Evolutionary conservation across 768 basidiomycete genomes (phyloP), one percentile per base, ranked within the genome.

Genomic region (Pholiota conissans): DNA sequence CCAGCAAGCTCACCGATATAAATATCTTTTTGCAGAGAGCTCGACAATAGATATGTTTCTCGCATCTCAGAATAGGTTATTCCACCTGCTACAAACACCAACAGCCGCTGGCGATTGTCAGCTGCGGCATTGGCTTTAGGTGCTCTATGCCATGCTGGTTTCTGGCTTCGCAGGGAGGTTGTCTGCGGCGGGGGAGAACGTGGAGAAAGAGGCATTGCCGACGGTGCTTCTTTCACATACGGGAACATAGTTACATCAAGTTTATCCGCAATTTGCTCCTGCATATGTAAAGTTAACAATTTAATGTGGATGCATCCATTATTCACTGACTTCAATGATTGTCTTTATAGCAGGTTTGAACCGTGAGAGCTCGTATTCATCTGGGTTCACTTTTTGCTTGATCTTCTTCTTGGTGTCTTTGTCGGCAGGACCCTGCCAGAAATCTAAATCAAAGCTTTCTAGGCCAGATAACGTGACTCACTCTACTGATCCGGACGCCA

Each of bases 31-130:
- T 90, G 89, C 52, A 93, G 69, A 2, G 84, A 69, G 47, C 76
- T 79, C 3, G 93, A 90, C 14, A 96, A 77, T 49, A 87, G 79
- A 67, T 98, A 98, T 46, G 85, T 88, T 65, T 94, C 86, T 58
- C 96, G 81, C 72, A 95, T 89, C 73, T 99, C 97, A 0, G 95
- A 96, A 69, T 94, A 95, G 1, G 97, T 95, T 83, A 95, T 87
- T 2, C 97, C 97, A 32, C 97, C 97, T 13, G 92, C 91, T 22
- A 98, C 79, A 71, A 98, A 98, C 16, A 98, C 83, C 32, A 99
- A 79, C 13, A 97, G 66, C 27, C 96, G 82, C 71, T 93, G 89
- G 57, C 85, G 81, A 50, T 82, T 87, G 76, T 74, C 82, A 29
- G 74, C 65, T 20, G 75, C 68, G 2, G 75, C 69, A 24, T 76